These are phyloP conservation scores for Thalassiosira profunda DNA, from an alignment of 108 stramenopile species.

Conservation along the genomic window DNA sequence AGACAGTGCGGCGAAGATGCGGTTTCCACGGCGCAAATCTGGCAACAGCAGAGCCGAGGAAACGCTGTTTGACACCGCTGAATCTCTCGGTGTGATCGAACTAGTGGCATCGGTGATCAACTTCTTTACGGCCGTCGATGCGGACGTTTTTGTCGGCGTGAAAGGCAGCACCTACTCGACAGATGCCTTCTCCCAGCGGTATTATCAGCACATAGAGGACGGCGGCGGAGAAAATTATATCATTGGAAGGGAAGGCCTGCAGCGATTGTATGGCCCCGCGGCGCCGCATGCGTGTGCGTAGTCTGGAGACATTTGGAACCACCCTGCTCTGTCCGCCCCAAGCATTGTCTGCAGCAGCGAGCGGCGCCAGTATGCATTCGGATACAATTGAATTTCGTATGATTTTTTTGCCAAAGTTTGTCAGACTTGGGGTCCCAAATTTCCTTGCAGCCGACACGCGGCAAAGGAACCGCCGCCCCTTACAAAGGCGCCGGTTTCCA, in stretches of 20 bases:
- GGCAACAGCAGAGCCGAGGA: constrained; percentile 27
- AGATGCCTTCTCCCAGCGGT: constrained; percentile 75
- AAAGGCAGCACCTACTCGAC: constrained; percentile 61
- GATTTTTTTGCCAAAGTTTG: too few species aligned
- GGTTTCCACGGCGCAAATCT: constrained; percentile 25
- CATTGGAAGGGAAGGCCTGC: constrained; percentile 23
- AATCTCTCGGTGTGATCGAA: constrained; percentile 22
- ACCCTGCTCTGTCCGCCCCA: too few species aligned
- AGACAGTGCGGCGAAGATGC: constrained; percentile 38
- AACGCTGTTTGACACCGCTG: constrained; percentile 4
- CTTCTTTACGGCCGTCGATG: constrained; percentile 65
- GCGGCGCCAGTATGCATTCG: too few species aligned
- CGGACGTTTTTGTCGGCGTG: constrained; percentile 71
- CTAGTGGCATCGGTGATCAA: constrained; percentile 69
- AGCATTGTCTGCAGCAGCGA: too few species aligned
- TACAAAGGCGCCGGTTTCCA: too few species aligned
- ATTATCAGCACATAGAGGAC: constrained; percentile 52
- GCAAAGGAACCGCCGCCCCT: too few species aligned
- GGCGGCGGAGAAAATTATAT: constrained; percentile 12
- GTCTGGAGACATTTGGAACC: too few species aligned
- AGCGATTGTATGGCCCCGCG: constrained; percentile 30
- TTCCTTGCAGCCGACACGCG: too few species aligned
- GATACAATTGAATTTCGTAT: too few species aligned
- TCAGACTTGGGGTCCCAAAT: too few species aligned
- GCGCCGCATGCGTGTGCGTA: too few species aligned